Base-by-base conservation (phyloP, 164 flowering plant species). In the Dillenia suffruticosa region DNA sequence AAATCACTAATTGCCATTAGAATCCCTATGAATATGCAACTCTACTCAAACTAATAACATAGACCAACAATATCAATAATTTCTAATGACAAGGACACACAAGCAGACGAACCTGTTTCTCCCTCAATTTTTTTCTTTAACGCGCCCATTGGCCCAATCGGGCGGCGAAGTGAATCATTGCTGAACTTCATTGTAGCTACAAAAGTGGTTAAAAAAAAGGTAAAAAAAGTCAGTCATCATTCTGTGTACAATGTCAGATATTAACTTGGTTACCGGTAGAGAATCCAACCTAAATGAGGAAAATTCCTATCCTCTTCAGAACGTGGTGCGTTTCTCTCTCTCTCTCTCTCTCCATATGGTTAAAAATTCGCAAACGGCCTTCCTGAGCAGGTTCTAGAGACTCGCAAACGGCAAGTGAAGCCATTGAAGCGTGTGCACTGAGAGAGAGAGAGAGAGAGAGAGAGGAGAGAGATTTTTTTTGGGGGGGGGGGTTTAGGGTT, bases 341-440 rank as follows among this genome's bases (percentile, higher is more conserved):
- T 56, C 89, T 94, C 72, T 82, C 94, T 63, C 56, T 80, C 66
- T 89, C 96, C 99, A 94, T 91, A 61, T 77, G 94, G 46, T 88
- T 88, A 71, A 94, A 87, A 54, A 94, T 88, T 67, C 88, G 93
- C 66, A 82, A 79, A 62, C 99, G 95, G 9, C 84, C 99, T 71
- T 72, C 85, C 15, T 45, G 66, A n/a, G 99, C 96, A 74, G 81
- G 92, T 57, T 92, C 93, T 51, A 94, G 70, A 60, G 64, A 68
- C 66, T 91, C 89, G 71, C 96, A 94, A 54, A 94, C 60, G 3
- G 64, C 74, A 56, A 76, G 14, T 10, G 66, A 64, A 11, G 76
- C 73, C 80, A 81, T 26, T 26, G 5, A 26, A 5, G 55, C 1
- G 50, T 24, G 56, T 6, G 64, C 9, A 46, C 9, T 53, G 55